Base-by-base conservation (phyloP, 2,329 filamentous ascomycete species). In the Monosporascus sp. region DNA sequence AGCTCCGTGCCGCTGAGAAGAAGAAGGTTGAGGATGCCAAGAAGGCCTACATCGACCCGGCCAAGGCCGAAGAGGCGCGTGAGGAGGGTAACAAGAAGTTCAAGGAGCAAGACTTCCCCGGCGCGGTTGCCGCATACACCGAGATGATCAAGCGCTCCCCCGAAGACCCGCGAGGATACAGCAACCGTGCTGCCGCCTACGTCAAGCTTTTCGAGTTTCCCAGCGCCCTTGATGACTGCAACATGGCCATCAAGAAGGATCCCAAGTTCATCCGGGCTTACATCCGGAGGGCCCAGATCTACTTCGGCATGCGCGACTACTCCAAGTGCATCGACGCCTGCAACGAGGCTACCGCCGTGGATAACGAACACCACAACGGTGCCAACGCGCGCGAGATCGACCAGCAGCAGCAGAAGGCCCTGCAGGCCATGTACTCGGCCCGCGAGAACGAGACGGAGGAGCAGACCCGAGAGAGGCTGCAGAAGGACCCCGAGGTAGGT, bases 61-160 rank as follows among this genome's bases (percentile, higher is more conserved):
- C 77, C 63, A 93, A 97, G 78, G 94, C 94, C 22, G 94, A 99
- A 67, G 89, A 96, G 77, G 92, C 94, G 15, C 91, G 94, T 61
- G 90, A 96, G 70, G 85, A 95, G 54, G 94, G 94, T 45, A 97
- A 97, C 74, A 84, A 89, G 72, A 96, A 95, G 74, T 99, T 99
- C 82, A 97, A 97, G 80, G 90, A 91, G 65, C 86, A 83, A 34
- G 92, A 99, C 73, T 97, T 92, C 89, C 93, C 94, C 11, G 94
- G 83, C 50, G 94, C 94, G 9, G 92, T 99, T 27, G 91, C 90
- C 45, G 90, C 93, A 1, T 99, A 99, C 77, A 84, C 80, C 1
- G 94, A 99, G 77, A 97, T 97, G 92, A 88, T 88, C 72, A 97
- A 97, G 82, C 91, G 94, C 54, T 88, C 90, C 0, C 94, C 95